Conservation (phyloP, 192 early-diverging fungal genomes). For the Oehlia diaphana region DNA sequence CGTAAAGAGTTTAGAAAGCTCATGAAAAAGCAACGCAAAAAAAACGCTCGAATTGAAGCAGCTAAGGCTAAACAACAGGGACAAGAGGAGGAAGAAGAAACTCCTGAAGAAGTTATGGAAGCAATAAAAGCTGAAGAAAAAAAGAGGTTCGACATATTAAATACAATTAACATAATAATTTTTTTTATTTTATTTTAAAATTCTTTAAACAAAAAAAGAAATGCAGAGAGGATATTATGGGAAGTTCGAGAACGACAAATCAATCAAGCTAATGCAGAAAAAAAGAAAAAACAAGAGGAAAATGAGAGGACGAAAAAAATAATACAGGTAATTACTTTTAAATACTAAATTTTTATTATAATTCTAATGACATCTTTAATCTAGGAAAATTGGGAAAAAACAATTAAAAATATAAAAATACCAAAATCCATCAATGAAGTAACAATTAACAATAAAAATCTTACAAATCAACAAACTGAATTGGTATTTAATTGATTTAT, state of each 20-base stretch:
- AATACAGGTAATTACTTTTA: conserved; percentile 23
- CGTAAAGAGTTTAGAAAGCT: conserved; percentile 9
- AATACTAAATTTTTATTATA: not conserved
- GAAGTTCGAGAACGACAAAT: conserved; percentile 29
- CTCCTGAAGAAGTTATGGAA: not conserved
- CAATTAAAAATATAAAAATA: conserved; percentile 29
- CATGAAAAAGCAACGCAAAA: conserved; percentile 10
- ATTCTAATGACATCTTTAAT: not conserved
- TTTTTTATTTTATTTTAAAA: not conserved
- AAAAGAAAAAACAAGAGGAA: conserved; percentile 19
- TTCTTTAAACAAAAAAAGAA: not conserved
- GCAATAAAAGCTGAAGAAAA: conserved; percentile 7
- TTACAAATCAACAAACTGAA: not conserved
- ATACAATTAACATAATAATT: not conserved
- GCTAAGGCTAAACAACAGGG: not conserved
- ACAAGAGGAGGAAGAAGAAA: not conserved
- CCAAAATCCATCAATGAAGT: not conserved
- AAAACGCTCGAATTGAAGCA: not conserved
- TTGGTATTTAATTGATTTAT: not conserved
- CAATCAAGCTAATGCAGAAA: conserved; percentile 28
- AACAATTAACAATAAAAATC: not conserved
- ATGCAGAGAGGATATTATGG: conserved; percentile 29
- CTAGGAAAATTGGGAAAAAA: conserved; percentile 35
- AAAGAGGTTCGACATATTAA: conserved; percentile 9
- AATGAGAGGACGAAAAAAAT: conserved; percentile 30